phyloP scores from a whole-genome alignment of 345 rosid genomes.

The Acer negundo region DNA sequence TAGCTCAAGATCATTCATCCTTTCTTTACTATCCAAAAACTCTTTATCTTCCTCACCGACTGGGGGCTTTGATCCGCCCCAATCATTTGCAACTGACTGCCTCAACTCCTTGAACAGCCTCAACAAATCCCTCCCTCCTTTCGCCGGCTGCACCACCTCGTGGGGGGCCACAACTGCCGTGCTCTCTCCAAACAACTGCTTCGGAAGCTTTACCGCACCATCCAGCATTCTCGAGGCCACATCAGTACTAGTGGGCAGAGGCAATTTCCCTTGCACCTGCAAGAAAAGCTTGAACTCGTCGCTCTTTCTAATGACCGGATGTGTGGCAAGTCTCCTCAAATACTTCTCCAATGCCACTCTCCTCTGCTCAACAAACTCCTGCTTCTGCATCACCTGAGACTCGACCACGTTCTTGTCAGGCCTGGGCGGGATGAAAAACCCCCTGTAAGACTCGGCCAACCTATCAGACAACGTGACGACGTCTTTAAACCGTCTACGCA shows the following conservation, averaged over 20 bases:
- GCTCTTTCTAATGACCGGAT: slow-evolving; percentile 76
- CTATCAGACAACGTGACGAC: slow-evolving; percentile 83
- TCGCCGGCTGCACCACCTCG: slow-evolving; percentile 88
- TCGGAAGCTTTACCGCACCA: slow-evolving; percentile 82
- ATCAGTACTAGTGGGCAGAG: slow-evolving; percentile 63
- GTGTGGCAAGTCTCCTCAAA: slow-evolving; percentile 64
- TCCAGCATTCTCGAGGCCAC: slow-evolving; percentile 96
- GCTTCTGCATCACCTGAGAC: slow-evolving; percentile 97
- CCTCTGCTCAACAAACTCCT: slow-evolving; percentile 95
- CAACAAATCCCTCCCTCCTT: slow-evolving; percentile 85
- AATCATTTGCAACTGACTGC: slow-evolving; percentile 83
- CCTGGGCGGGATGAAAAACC: slow-evolving; percentile 82
- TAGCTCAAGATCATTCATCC: slow-evolving; percentile 81
- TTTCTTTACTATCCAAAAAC: slow-evolving; percentile 79
- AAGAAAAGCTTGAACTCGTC: slow-evolving; percentile 84
- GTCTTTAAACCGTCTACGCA: slow-evolving; percentile 80
- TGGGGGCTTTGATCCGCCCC: slow-evolving; percentile 81
- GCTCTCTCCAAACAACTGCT: slow-evolving; percentile 83
- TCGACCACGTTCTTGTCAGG: slow-evolving; percentile 96
- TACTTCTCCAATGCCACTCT: slow-evolving; percentile 88
- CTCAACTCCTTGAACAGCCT: slow-evolving; percentile 89
- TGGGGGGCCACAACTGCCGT: slow-evolving; percentile 51
- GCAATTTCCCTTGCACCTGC: slow-evolving; percentile 78
- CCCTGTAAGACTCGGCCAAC: slow-evolving; percentile 79
- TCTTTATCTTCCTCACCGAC: slow-evolving; percentile 94